Evolutionary conservation across 225 moss, liverwort and hornwort species (phyloP).

Genomic region (Physcomitrium patens): DNA sequence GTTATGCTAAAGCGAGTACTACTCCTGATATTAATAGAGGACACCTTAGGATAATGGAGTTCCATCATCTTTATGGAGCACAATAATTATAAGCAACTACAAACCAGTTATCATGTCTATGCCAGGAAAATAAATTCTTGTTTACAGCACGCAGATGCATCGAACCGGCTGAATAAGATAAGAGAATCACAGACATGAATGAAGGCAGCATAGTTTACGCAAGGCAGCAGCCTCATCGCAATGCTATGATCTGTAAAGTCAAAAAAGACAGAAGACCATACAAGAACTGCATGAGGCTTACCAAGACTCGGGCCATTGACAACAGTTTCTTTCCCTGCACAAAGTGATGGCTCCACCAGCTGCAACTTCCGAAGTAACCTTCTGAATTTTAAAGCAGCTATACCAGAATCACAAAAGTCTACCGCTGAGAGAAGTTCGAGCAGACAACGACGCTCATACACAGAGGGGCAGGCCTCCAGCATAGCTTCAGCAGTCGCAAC

Average conservation of each 20-base stretch:
- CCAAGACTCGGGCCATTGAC: slow-evolving; percentile 41
- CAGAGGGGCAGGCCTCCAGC: slow-evolving; percentile 72
- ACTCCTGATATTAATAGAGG: neutral
- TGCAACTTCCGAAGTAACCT: slow-evolving; percentile 76
- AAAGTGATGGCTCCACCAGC: slow-evolving; percentile 75
- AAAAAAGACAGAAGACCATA: slow-evolving; percentile 8
- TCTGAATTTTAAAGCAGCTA: slow-evolving; percentile 65
- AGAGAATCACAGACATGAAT: neutral
- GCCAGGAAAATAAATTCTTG: neutral
- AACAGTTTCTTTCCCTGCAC: slow-evolving; percentile 45
- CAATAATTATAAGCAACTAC: neutral
- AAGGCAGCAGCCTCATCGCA: neutral
- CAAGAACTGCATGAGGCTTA: slow-evolving; percentile 11
- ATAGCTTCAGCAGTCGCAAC: slow-evolving; percentile 77
- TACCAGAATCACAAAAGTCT: slow-evolving; percentile 79
- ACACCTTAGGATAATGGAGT: neutral
- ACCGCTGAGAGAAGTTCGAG: slow-evolving; percentile 71
- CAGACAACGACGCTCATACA: slow-evolving; percentile 76
- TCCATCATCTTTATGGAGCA: neutral
- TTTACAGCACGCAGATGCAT: neutral
- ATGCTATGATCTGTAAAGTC: neutral
- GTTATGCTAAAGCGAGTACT: neutral
- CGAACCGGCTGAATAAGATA: neutral
- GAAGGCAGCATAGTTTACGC: neutral
- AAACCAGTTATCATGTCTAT: neutral